A percentile compares a stretch with the other conserved stretches of the same genome.
Evolutionary conservation across 2,329 filamentous ascomycete genomes (phyloP).

Genomic region (Ophiostoma perfectum): DNA sequence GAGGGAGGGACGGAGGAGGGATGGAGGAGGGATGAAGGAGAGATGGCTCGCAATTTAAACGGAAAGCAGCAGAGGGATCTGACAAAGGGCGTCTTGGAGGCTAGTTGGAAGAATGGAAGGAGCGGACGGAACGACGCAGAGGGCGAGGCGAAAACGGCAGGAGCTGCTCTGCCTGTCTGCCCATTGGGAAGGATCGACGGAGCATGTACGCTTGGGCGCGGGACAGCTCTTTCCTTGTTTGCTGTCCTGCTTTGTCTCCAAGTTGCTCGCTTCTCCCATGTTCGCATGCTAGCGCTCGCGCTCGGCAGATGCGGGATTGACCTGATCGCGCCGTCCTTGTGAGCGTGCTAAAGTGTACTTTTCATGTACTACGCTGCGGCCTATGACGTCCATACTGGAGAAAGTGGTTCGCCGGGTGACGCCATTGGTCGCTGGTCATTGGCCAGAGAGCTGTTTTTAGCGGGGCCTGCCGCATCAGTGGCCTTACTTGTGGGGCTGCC

Average conservation of each 20-base stretch:
- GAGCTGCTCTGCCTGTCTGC: not conserved
- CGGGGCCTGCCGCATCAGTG: not conserved
- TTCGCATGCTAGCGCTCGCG: not conserved
- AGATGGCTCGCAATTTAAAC: slow-evolving; percentile 20
- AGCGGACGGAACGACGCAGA: not conserved
- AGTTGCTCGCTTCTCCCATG: not conserved
- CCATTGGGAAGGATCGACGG: not conserved
- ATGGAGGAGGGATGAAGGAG: not conserved
- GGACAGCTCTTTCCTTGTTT: no score
- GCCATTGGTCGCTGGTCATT: not conserved
- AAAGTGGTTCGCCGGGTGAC: slow-evolving; percentile 11
- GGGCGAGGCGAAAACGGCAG: not conserved
- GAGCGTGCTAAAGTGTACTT: slow-evolving; percentile 5
- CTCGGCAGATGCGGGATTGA: slow-evolving; percentile 19
- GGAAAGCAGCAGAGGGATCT: slow-evolving; percentile 17
- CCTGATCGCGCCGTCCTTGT: slow-evolving; percentile 9
- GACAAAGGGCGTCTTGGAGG: slow-evolving; percentile 8
- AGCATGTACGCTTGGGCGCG: not conserved
- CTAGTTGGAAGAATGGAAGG: slow-evolving; percentile 6
- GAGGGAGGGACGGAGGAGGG: not conserved
- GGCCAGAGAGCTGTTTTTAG: not conserved
- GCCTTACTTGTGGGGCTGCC: not conserved
- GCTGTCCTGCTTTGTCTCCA: no score
- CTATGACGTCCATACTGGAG: slow-evolving; percentile 12
- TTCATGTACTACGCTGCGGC: not conserved